Base-by-base conservation (phyloP, 1,139 yeast species). In the Diutina mesorugosa region DNA sequence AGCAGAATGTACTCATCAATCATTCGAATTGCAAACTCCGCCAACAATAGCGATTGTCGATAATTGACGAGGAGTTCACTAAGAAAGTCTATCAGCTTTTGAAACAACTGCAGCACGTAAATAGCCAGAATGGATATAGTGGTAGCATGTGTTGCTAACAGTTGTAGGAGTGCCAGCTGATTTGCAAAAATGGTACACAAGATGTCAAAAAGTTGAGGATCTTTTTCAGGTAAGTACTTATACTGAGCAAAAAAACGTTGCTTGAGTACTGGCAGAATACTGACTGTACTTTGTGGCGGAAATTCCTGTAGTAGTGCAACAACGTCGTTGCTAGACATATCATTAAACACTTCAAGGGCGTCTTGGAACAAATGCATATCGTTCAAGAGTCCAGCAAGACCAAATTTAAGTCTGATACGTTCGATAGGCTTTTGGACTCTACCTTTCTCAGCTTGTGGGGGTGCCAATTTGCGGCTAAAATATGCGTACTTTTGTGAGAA, bases 311-410 rank as follows among this genome's bases (percentile, higher is more conserved):
- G 4, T 3, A 50, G 26, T 4, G 32, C 41, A n/a, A 30, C 35
- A 47, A 47, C n/a, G 8, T 50, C 53, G 28, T 38, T 16, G 7
- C 58, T 58, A 6, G 64, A 61, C 10, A 73, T 66, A 54, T 77
- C 78, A 55, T 75, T 75, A 60, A 79, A 80, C 9, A 77, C 72
- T 3, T 66, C 66, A 51, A 84, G 67, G 0, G 90, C 75, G 57
- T 86, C 93, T 56, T 81, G 85, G 56, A 74, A 71, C 5, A 87
- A 69, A 54, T 74, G 72, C 72, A 86, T 72, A 55, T 79, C 78
- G 55, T 77, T 78, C 59, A 71, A 67, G 1, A 71, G 61, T 45
- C 66, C 64, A 12, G 75, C 72, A 51, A 71, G 62, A 10, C 61
- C 59, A 50, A 72, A 62, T 56, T 66, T 65, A 35, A 65, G 62